Percentiles rank a stretch among this genome's conserved stretches.
Evolutionary conservation across 2,329 filamentous ascomycete species (phyloP).

Genomic region (Botrytis squamosa): DNA sequence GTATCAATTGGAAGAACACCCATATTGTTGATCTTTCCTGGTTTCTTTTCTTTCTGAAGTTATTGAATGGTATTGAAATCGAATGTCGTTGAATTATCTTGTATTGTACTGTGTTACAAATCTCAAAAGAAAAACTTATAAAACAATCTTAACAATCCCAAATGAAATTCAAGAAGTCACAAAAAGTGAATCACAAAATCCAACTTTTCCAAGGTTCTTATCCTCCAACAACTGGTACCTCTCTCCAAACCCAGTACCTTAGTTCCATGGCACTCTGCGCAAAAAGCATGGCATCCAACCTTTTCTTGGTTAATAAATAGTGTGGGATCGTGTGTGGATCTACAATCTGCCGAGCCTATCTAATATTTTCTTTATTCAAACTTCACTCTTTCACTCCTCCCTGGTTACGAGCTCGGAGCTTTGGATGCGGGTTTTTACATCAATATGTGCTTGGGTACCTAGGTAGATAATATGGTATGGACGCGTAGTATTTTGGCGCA

Average conservation of each 20-base stretch:
- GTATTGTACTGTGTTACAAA: neutral
- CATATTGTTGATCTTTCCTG: neutral
- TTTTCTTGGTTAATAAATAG: neutral
- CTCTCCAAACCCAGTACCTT: neutral
- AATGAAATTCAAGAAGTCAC: neutral
- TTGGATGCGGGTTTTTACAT: neutral
- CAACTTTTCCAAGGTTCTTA: conserved; percentile 10
- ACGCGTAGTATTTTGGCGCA: neutral
- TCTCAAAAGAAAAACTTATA: no score
- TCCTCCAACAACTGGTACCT: neutral
- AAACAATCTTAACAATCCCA: neutral
- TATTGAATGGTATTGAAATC: neutral
- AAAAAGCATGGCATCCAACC: neutral
- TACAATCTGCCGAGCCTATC: neutral
- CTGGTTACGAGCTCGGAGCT: neutral
- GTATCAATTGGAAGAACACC: conserved; percentile 20
- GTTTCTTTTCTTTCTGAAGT: neutral
- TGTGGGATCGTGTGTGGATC: neutral
- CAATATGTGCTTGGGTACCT: neutral
- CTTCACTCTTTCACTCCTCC: neutral
- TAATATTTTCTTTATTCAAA: neutral
- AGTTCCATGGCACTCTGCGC: neutral
- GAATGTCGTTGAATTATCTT: neutral
- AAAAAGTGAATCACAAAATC: neutral
- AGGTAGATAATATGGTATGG: neutral